Evolutionary conservation across 1,284 basidiomycete species (phyloP), one percentile per base, ranked within the genome.

Genomic region (Ganoderma lingzhi): DNA sequence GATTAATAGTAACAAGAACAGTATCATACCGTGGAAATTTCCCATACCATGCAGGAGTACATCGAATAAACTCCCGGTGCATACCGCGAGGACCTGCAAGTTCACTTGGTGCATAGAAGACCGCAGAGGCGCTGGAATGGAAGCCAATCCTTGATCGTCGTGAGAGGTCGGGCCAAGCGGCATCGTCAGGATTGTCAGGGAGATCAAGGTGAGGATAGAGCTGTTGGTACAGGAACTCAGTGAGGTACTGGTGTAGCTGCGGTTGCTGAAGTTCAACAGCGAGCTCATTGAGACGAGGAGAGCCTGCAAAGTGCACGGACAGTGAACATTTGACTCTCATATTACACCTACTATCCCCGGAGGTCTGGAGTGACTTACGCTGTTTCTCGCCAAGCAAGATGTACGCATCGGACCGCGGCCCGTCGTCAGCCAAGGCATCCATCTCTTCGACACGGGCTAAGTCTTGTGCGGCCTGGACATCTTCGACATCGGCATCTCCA

Each of bases 61-160:
- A 58, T 0, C 62, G 62, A 12, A 67, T 67, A 4, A 59, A 19
- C 42, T 67, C 72, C 0, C 63, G 68, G 17, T 70, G 71, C 79
- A 80, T 77, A 8, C 79, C 75, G 3, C 61, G 45, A 9, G 69
- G 35, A 1, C 77, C 74, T 17, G 67, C 73, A 6, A 42, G 56
- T n/a, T 80, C 78, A 64, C 78, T 78, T 2, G 77, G 78, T 12
- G 78, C 78, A 65, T 74, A 75, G 45, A 68, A 78, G 0, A 56
- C 65, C 0, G 74, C 71, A 0, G 64, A 55, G 0, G 73, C 73
- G 2, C 71, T 72, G 23, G 63, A 48, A 10, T 65, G 73, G 2
- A 73, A 28, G 6, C 53, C 30, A 8, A 72, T 30, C 1, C 53
- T 8, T 19, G 6, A 5, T 2, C 45, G 45, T 0, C 19, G 19